Base-by-base conservation (phyloP, 345 rosid genomes). In the Brassica cretica region DNA sequence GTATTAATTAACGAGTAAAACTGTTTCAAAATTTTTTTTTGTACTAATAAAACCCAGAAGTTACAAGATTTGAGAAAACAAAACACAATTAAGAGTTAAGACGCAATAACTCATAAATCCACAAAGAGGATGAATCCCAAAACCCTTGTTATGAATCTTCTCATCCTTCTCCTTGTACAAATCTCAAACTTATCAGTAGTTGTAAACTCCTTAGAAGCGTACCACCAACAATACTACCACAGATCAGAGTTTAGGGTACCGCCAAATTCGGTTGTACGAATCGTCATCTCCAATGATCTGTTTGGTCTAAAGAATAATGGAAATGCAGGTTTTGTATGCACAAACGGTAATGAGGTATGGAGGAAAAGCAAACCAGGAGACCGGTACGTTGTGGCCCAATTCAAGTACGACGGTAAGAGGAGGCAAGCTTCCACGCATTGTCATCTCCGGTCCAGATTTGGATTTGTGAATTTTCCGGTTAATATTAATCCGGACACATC, bases 281-380 rank as follows among this genome's bases (percentile, higher is more conserved):
- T 74, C 6, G 75, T 79, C 25, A 73, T 79, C 37, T 18, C 75
- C n/a, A 79, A 79, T 15, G 75, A 79, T 25, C 10, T 79, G 12
- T 25, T 24, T 21, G 78, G 71, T 62, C 7, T 51, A 5, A 74
- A 68, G 66, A 74, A 68, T 10, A 63, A 62, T 6, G 78, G 71
- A 30, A 79, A 79, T 11, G 82, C 82, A 4, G 82, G 82, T 60
- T 79, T 79, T 29, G 78, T 79, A 62, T 79, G 82, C 14, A 16
- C 64, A 44, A 69, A 61, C n/a, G 70, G 66, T 8, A 63, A 18
- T 6, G 53, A 61, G 11, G 60, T 79, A 32, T 79, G 82, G 82
- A 79, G 18, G 9, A 79, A 74, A 35, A 68, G 9, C 27, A 69
- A 62, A 69, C 71, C 82, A 69, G 75, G 82, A 53, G 53, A 74